Evolutionary conservation across 805 yeast species (phyloP), one percentile per base, ranked within the genome.

Genomic region (Tetrapisispora nanseiensis): DNA sequence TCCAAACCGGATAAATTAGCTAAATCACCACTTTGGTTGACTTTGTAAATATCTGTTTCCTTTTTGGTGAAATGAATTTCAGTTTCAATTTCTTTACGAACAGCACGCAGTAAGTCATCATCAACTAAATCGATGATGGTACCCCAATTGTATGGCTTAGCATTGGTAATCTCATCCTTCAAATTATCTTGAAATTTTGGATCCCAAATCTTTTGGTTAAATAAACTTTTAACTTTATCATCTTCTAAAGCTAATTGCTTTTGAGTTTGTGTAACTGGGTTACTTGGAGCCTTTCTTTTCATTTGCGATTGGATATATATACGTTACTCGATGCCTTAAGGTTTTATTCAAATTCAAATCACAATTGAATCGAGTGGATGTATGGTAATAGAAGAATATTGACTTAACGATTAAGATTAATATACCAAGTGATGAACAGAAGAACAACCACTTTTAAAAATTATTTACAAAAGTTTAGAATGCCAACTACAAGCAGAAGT

Each of bases 41-140:
- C 95, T 61, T 86, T 89, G 64, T 92, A 92, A 48, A 92, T 92
- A 59, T 92, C 99, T 0, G 99, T 92, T 62, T 94, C 99, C 62
- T 94, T 92, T 52, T 80, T 78, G 9, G 97, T 87, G 69, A 94
- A 92, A 34, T 85, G 92, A 47, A 92, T 81, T 55, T 87, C 82
- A 2, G 71, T 65, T 49, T 85, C 73, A 21, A 94, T 87, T 61
- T 92, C 98, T 44, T 76, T 75, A 39, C 97, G 74, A 1, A 94
- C 97, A 24, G 74, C 72, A 47, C 92, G 68, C 41, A 92, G 65
- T 30, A 94, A 65, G 1, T 78, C 75, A 49, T 90, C 95, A 57
- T 89, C 76, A 32, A 92, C 71, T 37, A 92, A 66, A 27, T 78
- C 73, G 19, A 68, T 70, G 37, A 92, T 82, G 12, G 87, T 78